Evolutionary conservation across 2,329 filamentous ascomycete species (phyloP), one percentile per base, ranked within the genome.

Genomic region (Xylariaceae sp.): DNA sequence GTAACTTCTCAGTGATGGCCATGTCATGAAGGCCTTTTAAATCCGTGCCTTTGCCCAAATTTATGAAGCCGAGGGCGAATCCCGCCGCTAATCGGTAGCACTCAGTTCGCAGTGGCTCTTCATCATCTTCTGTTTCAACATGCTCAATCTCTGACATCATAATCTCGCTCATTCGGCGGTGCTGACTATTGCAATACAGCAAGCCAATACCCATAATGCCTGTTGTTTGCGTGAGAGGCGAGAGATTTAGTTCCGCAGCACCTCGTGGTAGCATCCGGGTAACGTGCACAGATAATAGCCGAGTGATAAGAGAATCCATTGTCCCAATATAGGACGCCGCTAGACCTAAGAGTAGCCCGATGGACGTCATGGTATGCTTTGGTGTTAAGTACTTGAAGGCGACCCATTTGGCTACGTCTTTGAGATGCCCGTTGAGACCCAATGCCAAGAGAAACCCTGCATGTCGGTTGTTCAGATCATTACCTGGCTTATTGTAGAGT

Each of bases 321-420:
- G 92, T 97, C 1, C 95, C 94, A 62, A 97, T 81, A 68, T 96
- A 96, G 1, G 94, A 97, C 21, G 91, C 94, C 7, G 94, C 92
- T 15, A 99, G 79, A 1, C 94, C 94, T 0, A 99, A 79, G 3
- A 99, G 80, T n/a, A 99, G 78, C 8, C 94, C 94, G 49, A 99
- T 93, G 1, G 94, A 97, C 20, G 94, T 97, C 94, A 99, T 99
- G 21, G 92, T 96, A 72, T 99, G 95, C 67, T 99, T 99, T 1
- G 94, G 93, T 0, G 94, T 99, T n/a, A 99, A 78, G 64, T 99
- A 99, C 68, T 97, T 97, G 81, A 97, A 99, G 7, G 92, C 93
- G 36, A 99, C 88, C 93, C 94, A 99, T 75, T 97, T 97, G 2
- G 94, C 94, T 23, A 99, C 83, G 6, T 86, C 88, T 63, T 91